Evolutionary conservation across 345 rosid species (phyloP), one percentile per base, ranked within the genome.

Genomic region (Citrus medica): DNA sequence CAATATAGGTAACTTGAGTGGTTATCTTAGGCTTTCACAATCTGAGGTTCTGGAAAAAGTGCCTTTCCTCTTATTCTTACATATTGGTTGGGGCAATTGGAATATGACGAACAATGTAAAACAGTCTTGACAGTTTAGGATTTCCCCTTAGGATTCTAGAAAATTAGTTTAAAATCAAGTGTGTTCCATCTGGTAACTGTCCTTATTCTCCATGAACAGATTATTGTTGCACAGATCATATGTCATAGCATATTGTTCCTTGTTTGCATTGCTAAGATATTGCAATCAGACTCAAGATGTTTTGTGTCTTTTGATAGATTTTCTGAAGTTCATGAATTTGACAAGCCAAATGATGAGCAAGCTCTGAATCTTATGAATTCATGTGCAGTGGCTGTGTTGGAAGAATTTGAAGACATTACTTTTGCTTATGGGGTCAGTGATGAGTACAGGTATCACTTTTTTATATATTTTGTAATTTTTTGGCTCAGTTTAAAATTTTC

Each of bases 311-410:
- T 68, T 83, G 84, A 71, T 85, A 92, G 97, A 89, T 94, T 94
- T 89, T 86, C 91, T 73, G 89, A 91, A 48, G 87, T 88, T 86
- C 95, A 94, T 83, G 91, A 87, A 77, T 93, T 95, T 87, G 91
- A 87, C 85, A 93, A 92, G 90, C 97, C 99, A 69, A 95, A 92
- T 56, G 96, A 95, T 86, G 88, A 81, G 87, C 90, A 84, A 82
- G 98, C 98, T 84, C 84, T 93, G 87, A 88, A 88, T 83, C 94
- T 93, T 78, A 93, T 93, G 99, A 91, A 93, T 88, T 86, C 89
- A 72, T 93, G 98, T 80, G 97, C 98, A 71, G 84, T 82, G 82
- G 92, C 92, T 74, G 87, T 92, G 37, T 81, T 91, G 55, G 76
- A 90, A 84, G 97, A 94, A 82, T 91, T 91, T 83, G 67, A 83